Evolutionary conservation across 352 stramenopile genomes (phyloP).

Genomic region (Phytopythium sindhum): DNA sequence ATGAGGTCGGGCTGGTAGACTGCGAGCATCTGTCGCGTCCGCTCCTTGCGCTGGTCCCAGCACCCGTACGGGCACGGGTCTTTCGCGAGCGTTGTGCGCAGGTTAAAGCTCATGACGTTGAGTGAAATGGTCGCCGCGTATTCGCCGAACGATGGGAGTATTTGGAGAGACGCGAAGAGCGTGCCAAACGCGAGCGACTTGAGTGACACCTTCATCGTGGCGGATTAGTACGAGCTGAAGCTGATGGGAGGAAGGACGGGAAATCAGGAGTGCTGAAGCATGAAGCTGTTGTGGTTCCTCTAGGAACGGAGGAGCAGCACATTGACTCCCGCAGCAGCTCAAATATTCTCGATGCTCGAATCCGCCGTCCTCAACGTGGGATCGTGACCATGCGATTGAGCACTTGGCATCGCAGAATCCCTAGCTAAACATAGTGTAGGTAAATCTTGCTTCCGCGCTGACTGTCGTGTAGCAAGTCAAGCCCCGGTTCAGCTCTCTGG

Average conservation of each 20-base stretch:
- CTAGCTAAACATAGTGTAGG: too few species aligned
- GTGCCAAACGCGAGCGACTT: neutral
- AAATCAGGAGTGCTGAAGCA: neutral
- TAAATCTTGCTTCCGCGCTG: too few species aligned
- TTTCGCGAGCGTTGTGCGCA: slow-evolving; percentile 59
- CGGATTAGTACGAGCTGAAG: neutral
- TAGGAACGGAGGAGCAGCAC: neutral
- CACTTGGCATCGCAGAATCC: neutral
- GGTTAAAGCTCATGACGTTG: slow-evolving; percentile 73
- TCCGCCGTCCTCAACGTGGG: neutral
- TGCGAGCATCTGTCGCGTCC: slow-evolving; percentile 32
- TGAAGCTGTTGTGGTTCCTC: neutral
- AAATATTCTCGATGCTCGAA: neutral
- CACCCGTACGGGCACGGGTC: slow-evolving; percentile 64
- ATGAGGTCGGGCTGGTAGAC: slow-evolving; percentile 61
- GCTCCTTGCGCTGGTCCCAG: slow-evolving; percentile 50
- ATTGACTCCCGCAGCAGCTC: neutral
- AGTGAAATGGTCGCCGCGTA: slow-evolving; percentile 6
- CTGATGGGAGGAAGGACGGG: neutral
- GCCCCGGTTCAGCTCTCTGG: too few species aligned
- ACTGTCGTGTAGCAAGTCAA: too few species aligned
- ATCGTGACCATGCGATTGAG: neutral
- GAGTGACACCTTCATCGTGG: neutral
- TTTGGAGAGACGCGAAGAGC: neutral
- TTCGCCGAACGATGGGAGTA: neutral